These are phyloP conservation scores for Xenosphaeropsis pyriputrescens DNA, from an alignment of 2,329 filamentous ascomycete genomes.

Conservation along the genomic window DNA sequence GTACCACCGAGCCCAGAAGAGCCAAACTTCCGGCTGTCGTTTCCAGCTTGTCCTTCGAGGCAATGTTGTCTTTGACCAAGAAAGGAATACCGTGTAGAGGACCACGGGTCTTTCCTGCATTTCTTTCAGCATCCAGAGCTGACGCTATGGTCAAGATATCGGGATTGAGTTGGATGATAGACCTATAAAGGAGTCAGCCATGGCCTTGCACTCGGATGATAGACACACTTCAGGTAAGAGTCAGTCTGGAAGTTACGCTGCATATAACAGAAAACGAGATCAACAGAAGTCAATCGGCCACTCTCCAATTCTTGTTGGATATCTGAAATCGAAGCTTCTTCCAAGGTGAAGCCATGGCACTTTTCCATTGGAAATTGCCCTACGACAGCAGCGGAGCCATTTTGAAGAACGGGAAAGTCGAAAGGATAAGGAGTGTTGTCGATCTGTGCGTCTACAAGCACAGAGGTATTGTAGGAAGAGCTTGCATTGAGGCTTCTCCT, in stretches of 20 bases:
- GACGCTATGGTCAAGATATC: constrained; percentile 48
- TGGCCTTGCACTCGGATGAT: neutral
- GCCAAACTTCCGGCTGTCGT: constrained; percentile 60
- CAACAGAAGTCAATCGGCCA: constrained; percentile 39
- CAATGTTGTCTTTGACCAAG: constrained; percentile 61
- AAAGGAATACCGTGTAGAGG: constrained; percentile 65
- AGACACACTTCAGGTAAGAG: constrained; percentile 43
- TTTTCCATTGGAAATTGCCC: constrained; percentile 42
- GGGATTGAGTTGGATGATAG: constrained; percentile 53
- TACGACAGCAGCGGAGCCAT: constrained; percentile 12
- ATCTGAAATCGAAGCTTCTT: constrained; percentile 56
- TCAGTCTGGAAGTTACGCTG: constrained; percentile 45
- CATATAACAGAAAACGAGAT: constrained; percentile 48
- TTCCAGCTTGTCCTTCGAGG: constrained; percentile 53
- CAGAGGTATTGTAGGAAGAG: constrained; percentile 15
- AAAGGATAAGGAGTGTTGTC: constrained; percentile 18
- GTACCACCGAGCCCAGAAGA: constrained; percentile 48
- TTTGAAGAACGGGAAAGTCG: constrained; percentile 22
- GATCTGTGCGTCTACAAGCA: constrained; percentile 19
- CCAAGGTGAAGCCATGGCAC: constrained; percentile 44
- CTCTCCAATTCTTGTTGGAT: constrained; percentile 42
- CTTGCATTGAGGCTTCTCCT: constrained; percentile 25
- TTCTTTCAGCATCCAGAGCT: constrained; percentile 43
- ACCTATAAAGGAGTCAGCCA: constrained; percentile 19
- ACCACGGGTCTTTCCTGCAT: constrained; percentile 38